Base-by-base conservation (phyloP, 768 basidiomycete genomes). In the Tylopilus rubrobrunneus region DNA sequence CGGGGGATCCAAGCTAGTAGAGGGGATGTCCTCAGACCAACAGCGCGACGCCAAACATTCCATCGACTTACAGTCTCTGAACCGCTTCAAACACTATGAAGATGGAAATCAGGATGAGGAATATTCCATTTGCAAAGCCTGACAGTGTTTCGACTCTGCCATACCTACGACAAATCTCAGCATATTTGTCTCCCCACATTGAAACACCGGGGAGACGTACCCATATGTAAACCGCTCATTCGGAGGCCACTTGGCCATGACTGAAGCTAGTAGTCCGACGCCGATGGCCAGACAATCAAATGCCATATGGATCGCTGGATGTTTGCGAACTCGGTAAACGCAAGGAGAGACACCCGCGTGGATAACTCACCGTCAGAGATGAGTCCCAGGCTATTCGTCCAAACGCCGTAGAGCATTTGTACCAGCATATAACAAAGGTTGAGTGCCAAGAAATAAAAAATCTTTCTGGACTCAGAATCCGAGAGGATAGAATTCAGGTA, bases 61-160 rank as follows among this genome's bases (percentile, higher is more conserved):
- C 14, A 65, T 19, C 3, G 28, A 60, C 65, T 58, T 49, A 96
- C 91, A 99, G 79, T 60, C 97, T 80, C 71, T 98, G 93, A 40
- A 98, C 84, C 2, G 95, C 97, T 73, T 99, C 97, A 56, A 99
- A 98, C 36, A 98, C 87, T 67, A 99, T 99, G 69, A 98, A 99
- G 56, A 98, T 85, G 3, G 95, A 98, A 53, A 98, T 97, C 46
- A 96, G 73, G 56, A 96, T 86, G 4, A 94, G 75, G 68, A 96
- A 96, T 56, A 97, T 87, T 23, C 96, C 97, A 65, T 99, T 99
- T 2, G 97, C 94, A 65, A 99, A 99, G 12, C 97, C 97, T 10
- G 96, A 98, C 27, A 99, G 71, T 1, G 97, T 98, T 71, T 99
- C 97, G 25, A 99, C 94, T 28, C 97, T 86, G 4, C 92, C 88